A percentile compares a stretch with the other conserved stretches of the same genome.
These are phyloP conservation scores for Coniophora puteana DNA, from an alignment of 1,284 basidiomycete species.

Conservation along the genomic window DNA sequence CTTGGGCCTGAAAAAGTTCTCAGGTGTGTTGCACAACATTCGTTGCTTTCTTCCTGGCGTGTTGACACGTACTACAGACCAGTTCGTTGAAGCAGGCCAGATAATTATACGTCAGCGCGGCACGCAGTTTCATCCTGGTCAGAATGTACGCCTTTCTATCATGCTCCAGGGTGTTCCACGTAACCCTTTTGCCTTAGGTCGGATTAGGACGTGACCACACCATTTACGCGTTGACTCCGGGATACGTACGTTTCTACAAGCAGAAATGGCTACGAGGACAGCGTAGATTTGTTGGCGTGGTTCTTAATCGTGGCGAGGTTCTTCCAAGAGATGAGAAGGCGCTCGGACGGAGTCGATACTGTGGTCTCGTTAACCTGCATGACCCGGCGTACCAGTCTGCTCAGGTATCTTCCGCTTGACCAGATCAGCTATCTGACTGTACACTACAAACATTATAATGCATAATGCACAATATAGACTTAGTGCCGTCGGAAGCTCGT, in stretches of 20 bases:
- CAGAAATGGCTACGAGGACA: conserved; percentile 65
- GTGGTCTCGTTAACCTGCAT: conserved; percentile 66
- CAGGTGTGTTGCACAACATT: conserved; percentile 44
- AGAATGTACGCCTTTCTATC: conserved; percentile 59
- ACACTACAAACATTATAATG: no score
- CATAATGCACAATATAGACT: no score
- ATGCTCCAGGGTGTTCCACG: conserved; percentile 6
- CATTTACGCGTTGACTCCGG: conserved; percentile 83
- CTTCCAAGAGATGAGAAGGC: conserved; percentile 76
- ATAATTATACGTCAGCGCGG: conserved; percentile 94
- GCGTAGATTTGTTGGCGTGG: conserved; percentile 81
- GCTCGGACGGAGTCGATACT: conserved; percentile 74
- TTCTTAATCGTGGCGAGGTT: conserved; percentile 72
- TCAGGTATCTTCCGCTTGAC: not conserved
- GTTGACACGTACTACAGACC: conserved; percentile 45
- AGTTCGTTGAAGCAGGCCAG: conserved; percentile 88
- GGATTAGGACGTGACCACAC: conserved; percentile 91
- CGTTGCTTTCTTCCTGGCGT: conserved; percentile 11
- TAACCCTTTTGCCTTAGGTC: conserved; percentile 49
- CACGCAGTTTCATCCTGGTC: conserved; percentile 85
- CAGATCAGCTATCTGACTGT: no score
- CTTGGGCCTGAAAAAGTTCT: conserved; percentile 91
- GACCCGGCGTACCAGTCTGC: no score
- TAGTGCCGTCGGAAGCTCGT: no score
- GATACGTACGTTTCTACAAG: conserved; percentile 90